Evolutionary conservation across 495 filamentous ascomycete genomes (phyloP), one percentile per base, ranked within the genome.

Genomic region (Talaromyces liani): DNA sequence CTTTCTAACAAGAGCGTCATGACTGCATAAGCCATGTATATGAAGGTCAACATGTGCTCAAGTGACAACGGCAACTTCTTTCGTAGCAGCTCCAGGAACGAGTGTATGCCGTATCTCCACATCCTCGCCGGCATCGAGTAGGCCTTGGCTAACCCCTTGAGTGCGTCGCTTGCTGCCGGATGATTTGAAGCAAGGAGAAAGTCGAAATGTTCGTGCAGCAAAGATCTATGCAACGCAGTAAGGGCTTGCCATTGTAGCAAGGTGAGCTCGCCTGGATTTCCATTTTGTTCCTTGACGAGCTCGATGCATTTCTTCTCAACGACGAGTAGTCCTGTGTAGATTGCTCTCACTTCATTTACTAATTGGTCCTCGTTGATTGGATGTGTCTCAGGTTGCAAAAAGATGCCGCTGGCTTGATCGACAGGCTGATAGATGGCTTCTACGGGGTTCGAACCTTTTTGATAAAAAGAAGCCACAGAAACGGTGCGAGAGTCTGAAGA

Each of bases 21-120:
- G 84, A 91, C 90, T 18, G 87, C 87, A 67, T 93, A 93, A 0
- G 91, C 89, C 25, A 91, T 71, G 64, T 91, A 90, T 45, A 95
- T 90, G 67, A 91, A 96, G 0, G 86, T 81, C 0, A 93, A 77
- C 89, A 93, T 93, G 65, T 90, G 85, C 51, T 94, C 91, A 18
- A 88, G 70, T 31, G 86, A 89, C 2, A 76, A 80, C 0, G 91
- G 91, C 3, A 94, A 75, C 0, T 85, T 81, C 63, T 87, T 82
- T 14, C 89, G 80, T 7, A 95, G 69, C 1, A 93, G 71, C 64
- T 93, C 91, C 4, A 95, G 73, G 66, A 91, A 91, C 2, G 83
- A 84, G 62, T 93, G 87, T 24, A 96, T 93, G 0, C 87, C 91
- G 69, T 93, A 86, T 14, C 87, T 80, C 91, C 91, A 96, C 86